Conservation (phyloP, 1,139 yeast genomes). For the Lodderomyces beijingensis region DNA sequence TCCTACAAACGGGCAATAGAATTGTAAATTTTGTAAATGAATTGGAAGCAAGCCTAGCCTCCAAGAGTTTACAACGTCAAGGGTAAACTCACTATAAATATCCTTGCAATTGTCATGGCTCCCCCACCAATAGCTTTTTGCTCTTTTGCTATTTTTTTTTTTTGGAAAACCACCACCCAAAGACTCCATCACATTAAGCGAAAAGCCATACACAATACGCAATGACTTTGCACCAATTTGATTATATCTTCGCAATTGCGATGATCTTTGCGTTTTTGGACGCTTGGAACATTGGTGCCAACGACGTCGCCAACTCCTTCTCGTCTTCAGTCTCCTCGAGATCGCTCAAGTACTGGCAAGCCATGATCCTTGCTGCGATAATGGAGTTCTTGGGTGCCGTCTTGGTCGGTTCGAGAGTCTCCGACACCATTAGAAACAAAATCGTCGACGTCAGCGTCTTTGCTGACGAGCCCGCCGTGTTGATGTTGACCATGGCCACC, state of each 20-base stretch:
- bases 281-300: conserved; percentile 83
- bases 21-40: no score
- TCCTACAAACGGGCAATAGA: no score
- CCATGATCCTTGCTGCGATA: conserved; percentile 62
- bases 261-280: conserved; percentile 72
- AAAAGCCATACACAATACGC: background rate
- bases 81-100: no score
- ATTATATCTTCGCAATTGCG: conserved; percentile 61
- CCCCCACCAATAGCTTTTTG: no score
- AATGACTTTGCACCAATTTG: conserved; percentile 51
- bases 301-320: conserved; percentile 78
- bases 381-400: conserved; percentile 74
- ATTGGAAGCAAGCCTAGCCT: no score
- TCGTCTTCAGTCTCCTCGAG: conserved; percentile 72
- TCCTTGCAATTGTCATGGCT: no score
- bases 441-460: conserved; percentile 53
- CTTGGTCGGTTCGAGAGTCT: conserved; percentile 63
- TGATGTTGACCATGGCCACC: conserved; percentile 72
- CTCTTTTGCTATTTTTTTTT: no score
- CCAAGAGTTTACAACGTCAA: no score
- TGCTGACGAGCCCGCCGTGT: conserved; percentile 56
- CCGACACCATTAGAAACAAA: conserved; percentile 63
- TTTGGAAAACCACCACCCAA: no score
- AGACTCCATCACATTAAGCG: no score
- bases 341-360: conserved; percentile 69